A percentile compares a stretch with the other conserved stretches of the same genome.
Evolutionary conservation across 768 basidiomycete species (phyloP).

Genomic region (Serendipita sp.): DNA sequence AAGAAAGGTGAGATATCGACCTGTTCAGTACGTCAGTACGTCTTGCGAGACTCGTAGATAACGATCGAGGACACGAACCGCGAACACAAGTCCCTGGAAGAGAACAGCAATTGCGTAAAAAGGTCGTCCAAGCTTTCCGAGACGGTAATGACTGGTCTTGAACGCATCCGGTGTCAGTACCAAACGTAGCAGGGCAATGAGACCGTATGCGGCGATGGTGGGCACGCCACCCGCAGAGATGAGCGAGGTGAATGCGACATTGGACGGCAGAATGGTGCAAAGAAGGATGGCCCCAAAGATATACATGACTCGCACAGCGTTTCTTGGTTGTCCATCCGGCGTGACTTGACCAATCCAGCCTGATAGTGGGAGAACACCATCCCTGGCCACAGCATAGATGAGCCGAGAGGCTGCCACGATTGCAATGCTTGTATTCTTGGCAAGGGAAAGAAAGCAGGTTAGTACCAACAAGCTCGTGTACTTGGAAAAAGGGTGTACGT

Average conservation of each 20-base stretch:
- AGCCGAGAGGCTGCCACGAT: conserved; percentile 81
- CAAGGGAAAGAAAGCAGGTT: not conserved
- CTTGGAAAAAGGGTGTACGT: conserved; percentile 13
- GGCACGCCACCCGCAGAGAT: conserved; percentile 76
- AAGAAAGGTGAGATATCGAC: conserved; percentile 75
- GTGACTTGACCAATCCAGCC: conserved; percentile 70
- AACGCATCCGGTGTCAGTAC: conserved; percentile 67
- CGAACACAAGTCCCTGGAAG: conserved; percentile 62
- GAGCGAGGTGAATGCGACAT: conserved; percentile 83
- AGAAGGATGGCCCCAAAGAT: conserved; percentile 57
- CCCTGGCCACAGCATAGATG: conserved; percentile 86
- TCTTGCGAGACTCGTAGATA: not conserved
- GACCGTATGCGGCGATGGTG: conserved; percentile 74
- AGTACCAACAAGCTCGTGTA: not conserved
- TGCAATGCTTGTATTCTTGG: conserved; percentile 68
- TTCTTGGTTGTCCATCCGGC: conserved; percentile 51
- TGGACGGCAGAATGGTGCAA: conserved; percentile 79
- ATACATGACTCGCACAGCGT: conserved; percentile 79
- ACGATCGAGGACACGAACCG: conserved; percentile 30
- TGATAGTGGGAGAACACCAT: conserved; percentile 76
- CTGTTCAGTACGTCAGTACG: conserved; percentile 21
- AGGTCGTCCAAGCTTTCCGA: conserved; percentile 47
- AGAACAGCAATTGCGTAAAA: conserved; percentile 52
- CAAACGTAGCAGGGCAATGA: conserved; percentile 62
- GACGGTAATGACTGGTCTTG: conserved; percentile 51